phyloP scores from a whole-genome alignment of 2,329 filamentous ascomycete species.

The Purpureocillium takamizusanense region DNA sequence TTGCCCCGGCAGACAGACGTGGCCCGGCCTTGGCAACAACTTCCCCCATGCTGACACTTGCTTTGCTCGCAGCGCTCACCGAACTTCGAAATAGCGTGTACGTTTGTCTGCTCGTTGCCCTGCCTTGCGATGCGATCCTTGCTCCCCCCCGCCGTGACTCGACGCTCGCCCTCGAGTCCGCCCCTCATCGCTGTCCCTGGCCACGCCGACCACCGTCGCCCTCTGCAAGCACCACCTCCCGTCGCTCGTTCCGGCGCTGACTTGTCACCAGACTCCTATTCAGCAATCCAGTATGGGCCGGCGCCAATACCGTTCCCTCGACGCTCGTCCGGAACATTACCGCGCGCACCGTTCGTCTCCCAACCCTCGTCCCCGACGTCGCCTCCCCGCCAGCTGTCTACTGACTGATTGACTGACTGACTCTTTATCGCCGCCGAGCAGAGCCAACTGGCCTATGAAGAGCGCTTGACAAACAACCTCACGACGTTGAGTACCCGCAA shows the following conservation, averaged over 20 bases:
- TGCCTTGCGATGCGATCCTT: not conserved
- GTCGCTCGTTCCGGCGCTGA: constrained; percentile 1
- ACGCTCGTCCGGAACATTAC: constrained; percentile 50
- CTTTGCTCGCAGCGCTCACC: constrained; percentile 31
- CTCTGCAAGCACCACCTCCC: too few species aligned
- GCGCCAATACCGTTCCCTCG: constrained; percentile 38
- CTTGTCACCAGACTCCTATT: constrained; percentile 42
- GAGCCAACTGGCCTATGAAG: constrained; percentile 42
- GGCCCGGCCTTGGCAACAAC: constrained; percentile 12
- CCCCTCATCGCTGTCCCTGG: too few species aligned
- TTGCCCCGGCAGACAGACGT: constrained; percentile 6
- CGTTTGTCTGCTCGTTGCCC: constrained; percentile 15
- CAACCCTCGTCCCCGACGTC: constrained; percentile 30
- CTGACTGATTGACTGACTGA: constrained; percentile 9
- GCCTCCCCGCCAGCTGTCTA: too few species aligned
- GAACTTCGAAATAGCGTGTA: constrained; percentile 44
- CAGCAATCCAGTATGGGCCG: constrained; percentile 48
- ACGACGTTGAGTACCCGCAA: constrained; percentile 68
- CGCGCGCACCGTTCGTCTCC: constrained; percentile 14
- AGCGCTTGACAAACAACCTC: constrained; percentile 47
- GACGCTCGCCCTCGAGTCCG: constrained; percentile 5
- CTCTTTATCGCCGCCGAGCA: constrained; percentile 10
- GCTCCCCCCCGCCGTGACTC: constrained; percentile 7
- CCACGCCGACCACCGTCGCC: too few species aligned
- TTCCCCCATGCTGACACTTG: constrained; percentile 19